A percentile compares a stretch with the other conserved stretches of the same genome.
Evolutionary conservation across 495 filamentous ascomycete species (phyloP).

Genomic region (Articulospora tetracladia): DNA sequence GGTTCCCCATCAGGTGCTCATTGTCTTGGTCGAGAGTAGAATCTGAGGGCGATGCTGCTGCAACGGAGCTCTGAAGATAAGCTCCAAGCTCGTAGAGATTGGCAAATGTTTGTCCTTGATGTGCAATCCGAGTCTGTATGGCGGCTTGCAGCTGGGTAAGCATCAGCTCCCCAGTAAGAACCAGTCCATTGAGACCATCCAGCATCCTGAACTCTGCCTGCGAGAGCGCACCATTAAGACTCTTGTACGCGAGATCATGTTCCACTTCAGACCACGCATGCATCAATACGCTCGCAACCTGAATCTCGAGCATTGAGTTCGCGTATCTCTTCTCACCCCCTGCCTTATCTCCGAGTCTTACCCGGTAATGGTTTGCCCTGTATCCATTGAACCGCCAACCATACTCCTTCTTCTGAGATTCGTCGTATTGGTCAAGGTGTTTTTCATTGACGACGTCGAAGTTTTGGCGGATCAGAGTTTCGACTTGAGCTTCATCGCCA

Average conservation of each 20-base stretch:
- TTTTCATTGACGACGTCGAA: constrained; percentile 12
- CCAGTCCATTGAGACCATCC: constrained; percentile 7
- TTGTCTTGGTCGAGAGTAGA: too few relatives aligned
- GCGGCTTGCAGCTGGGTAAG: neutral
- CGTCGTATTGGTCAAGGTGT: neutral
- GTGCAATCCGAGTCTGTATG: neutral
- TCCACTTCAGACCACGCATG: constrained; percentile 27
- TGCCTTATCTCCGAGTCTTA: constrained; percentile 6
- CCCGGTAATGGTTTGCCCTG: constrained; percentile 23
- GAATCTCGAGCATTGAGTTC: constrained; percentile 23
- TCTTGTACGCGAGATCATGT: constrained; percentile 29
- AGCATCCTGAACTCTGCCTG: constrained; percentile 3
- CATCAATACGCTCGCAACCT: constrained; percentile 23
- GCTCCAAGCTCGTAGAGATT: neutral
- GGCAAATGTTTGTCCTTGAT: neutral
- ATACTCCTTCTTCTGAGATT: neutral
- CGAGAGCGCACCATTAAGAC: constrained; percentile 1
- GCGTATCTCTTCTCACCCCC: neutral
- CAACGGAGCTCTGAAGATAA: too few relatives aligned
- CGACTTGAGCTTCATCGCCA: constrained; percentile 10
- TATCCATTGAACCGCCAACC: constrained; percentile 21
- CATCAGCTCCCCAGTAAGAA: neutral
- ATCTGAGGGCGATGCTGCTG: too few relatives aligned
- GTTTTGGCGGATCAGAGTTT: constrained; percentile 10
- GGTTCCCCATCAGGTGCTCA: too few relatives aligned